Base-by-base conservation (phyloP, 805 yeast species). In the Candida mattraensis region DNA sequence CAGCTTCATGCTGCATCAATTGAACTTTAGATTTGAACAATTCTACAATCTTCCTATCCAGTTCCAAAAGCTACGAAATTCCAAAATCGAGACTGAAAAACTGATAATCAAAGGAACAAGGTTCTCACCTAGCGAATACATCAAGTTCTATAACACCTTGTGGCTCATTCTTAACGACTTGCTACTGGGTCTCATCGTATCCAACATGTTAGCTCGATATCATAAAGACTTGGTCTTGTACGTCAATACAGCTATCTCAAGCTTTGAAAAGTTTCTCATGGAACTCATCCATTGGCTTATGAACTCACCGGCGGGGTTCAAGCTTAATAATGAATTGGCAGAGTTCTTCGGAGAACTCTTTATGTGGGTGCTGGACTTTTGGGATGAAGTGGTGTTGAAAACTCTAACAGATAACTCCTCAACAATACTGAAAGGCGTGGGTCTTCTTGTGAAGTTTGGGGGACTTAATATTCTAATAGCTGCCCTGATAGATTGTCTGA, bases 241-340 rank as follows among this genome's bases (percentile, higher is more conserved):
- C 2, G 22, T 49, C 2, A 30, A 37, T 4, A 8, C 14, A 0
- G 8, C 23, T 61, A 16, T 74, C 66, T 5, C 64, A 63, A 35
- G 56, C 62, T 40, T 52, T 36, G 54, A 56, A 55, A 48, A 1
- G 32, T 22, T 8, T 42, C 59, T 18, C 48, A 61, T 69, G 13
- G 42, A 54, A 3, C 56, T 80, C 24, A 77, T 89, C 3, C 47
- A 65, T 0, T 84, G 95, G 89, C 68, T 93, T 23, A 87, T 88
- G 67, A 73, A 79, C 42, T 84, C 89, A 51, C 99, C 99, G 0
- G 95, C 91, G 11, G 99, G 99, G 4, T 79, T 93, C 50, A 93
- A 93, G 54, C 72, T 93, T 34, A 93, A 93, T 58, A 81, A 78
- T 40, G 96, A 88, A 51, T 67, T 93, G 13, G 86, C 96, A 0